Base-by-base conservation (phyloP, 2,329 filamentous ascomycete genomes). In the Phaeosphaeriaceae sp. region DNA sequence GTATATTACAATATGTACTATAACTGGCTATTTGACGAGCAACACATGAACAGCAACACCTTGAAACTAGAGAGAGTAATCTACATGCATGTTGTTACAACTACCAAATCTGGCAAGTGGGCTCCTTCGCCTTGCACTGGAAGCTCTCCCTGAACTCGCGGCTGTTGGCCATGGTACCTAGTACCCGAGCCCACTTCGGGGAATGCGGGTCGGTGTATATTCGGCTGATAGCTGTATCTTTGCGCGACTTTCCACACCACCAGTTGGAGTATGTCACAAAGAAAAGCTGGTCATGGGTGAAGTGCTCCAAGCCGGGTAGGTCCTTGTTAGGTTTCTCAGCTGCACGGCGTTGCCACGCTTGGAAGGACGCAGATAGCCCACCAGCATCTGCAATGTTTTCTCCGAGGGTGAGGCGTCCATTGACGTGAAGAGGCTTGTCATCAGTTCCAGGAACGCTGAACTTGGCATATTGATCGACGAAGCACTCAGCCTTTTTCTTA, bases 331-430 rank as follows among this genome's bases (percentile, higher is more conserved):
- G 76, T n/a, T 76, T 78, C 30, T 79, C 72, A 2, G 75, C 69
- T 26, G 83, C 80, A 9, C 80, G 79, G 54, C 80, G 81, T 66
- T 85, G 81, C 87, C 87, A 90, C 0, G 86, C 86, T 18, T 80
- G 76, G 64, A 83, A 89, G 0, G 85, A 78, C 0, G 85, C 83
- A 6, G 80, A 78, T 0, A 90, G 66, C 12, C 87, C 87, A 13
- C 86, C 87, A 1, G 87, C 84, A 67, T 90, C 87, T 1, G 87
- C 86, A 62, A 90, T 86, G 63, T 89, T 89, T 73, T 90, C 87
- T 16, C 83, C 84, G 2, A 89, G 73, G 0, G 87, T 89, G 12
- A 84, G 74, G 18, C 75, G 75, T 8, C 87, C 87, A 50, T 87
- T 85, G 46, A 89, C 81, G 52, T 85, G 81, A 0, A 87, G 74